A percentile compares a stretch with the other conserved stretches of the same genome.
Evolutionary conservation across 2,329 filamentous ascomycete species (phyloP).

Genomic region (Botrytis elliptica): DNA sequence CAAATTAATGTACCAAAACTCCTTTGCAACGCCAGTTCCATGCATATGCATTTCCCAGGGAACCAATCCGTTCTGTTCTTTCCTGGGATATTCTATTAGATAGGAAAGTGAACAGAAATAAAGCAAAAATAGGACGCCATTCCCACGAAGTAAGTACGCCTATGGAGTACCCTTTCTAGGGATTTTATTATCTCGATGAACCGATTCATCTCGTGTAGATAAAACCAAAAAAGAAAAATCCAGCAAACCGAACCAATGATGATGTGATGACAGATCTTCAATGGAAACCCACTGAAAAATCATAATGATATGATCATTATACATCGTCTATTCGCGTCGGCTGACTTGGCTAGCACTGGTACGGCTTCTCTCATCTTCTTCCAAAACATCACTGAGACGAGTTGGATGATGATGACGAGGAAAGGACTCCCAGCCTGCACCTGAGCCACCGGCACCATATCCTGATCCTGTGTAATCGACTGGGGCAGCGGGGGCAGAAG

Average conservation of each 20-base stretch:
- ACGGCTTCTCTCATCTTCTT: constrained; percentile 77
- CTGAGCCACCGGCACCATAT: constrained; percentile 56
- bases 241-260: not conserved
- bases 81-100: constrained; percentile 18
- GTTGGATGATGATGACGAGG: constrained; percentile 85
- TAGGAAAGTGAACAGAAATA: constrained; percentile 5
- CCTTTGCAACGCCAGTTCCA: constrained; percentile 10
- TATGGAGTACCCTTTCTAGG: not conserved
- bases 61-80: constrained; percentile 6
- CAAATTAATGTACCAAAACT: constrained; percentile 9
- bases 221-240: not conserved
- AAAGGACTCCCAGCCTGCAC: constrained; percentile 71
- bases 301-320: constrained; percentile 8
- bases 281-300: not conserved
- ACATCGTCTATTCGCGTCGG: constrained; percentile 26
- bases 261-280: not conserved
- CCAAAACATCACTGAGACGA: constrained; percentile 82
- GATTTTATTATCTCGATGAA: constrained; percentile 3
- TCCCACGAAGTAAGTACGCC: constrained; percentile 1
- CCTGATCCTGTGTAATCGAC: constrained; percentile 66
- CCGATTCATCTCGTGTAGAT: not conserved
- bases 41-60: constrained; percentile 10
- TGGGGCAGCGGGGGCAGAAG: constrained; percentile 28
- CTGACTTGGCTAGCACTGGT: constrained; percentile 54
- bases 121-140: constrained; percentile 11